Evolutionary conservation across 208 protist genomes (phyloP), one percentile per base, ranked within the genome.

Genomic region (Trypanosoma boissoni): DNA sequence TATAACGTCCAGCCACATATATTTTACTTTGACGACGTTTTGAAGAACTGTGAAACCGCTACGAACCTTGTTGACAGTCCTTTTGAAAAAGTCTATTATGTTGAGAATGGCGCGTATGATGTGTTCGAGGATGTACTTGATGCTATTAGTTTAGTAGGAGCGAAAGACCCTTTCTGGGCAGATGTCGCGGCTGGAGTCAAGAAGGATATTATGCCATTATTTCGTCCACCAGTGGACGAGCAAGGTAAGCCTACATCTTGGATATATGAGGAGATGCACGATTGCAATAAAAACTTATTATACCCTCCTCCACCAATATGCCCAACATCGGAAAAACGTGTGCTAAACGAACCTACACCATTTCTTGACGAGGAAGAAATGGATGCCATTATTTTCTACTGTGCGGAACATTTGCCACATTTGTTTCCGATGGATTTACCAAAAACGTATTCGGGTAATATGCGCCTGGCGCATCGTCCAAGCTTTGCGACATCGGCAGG

Each of bases 1-100:
- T 90, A 77, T 66, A 74, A 75, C 53, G 66, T 87, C 27, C 73
- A 77, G 61, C 84, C 84, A 7, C 74, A 84, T 68, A 76, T 88
- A 39, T 88, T 88, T 60, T 84, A 80, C 62, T 91, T 91, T 74
- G 84, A 91, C 27, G 78, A 86, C 26, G 68, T 86, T 14, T 60
- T 62, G 27, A 68, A 76, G 23, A 77, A 88, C 65, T 88, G 80
- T 71, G 71, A 83, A 58, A 73, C 78, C 10, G 84, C 84, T 0
- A 69, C 76, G 14, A 61, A 76, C 23, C 51, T 88, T 23, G 63
- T 75, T 2, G 84, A 78, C 20, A 72, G 49, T 50, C 78, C 84
- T 0, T 88, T 91, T 61, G 82, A 78, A 6, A 72, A 86, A 2
- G 80, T 81, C 2, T 91, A 75, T 21, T 63, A 78, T 8, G 81